Evolutionary conservation across 805 yeast species (phyloP).

Genomic region (Metschnikowia colocasiae): DNA sequence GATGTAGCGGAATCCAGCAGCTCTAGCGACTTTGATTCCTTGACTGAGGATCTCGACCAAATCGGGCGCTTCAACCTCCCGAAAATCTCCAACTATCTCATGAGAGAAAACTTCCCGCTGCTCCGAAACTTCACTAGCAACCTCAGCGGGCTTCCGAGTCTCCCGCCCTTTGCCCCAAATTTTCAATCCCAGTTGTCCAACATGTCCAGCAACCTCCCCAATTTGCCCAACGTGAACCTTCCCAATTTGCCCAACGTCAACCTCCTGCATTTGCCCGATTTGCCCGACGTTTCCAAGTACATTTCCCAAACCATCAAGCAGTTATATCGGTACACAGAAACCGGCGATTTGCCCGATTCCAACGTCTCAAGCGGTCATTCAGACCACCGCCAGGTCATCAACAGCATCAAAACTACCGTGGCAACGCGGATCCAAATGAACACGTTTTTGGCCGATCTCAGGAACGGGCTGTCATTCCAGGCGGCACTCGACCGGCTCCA

Average conservation of each 20-base stretch:
- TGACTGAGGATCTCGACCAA: slow-evolving; percentile 48
- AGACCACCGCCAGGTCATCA: slow-evolving; percentile 12
- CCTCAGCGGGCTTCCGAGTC: slow-evolving; percentile 20
- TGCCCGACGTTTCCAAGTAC: slow-evolving; percentile 30
- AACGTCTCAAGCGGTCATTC: slow-evolving; percentile 10
- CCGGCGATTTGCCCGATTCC: not conserved
- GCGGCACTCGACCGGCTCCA: slow-evolving; percentile 54
- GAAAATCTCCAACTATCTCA: slow-evolving; percentile 9
- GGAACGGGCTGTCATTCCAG: slow-evolving; percentile 45
- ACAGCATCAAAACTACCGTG: slow-evolving; percentile 37
- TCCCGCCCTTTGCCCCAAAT: slow-evolving; percentile 16
- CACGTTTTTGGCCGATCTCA: slow-evolving; percentile 38
- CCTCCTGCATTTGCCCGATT: slow-evolving; percentile 13
- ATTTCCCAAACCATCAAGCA: slow-evolving; percentile 25
- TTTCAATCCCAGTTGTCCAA: slow-evolving; percentile 21
- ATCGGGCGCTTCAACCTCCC: slow-evolving; percentile 45
- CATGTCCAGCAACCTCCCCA: slow-evolving; percentile 21
- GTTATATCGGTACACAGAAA: not conserved
- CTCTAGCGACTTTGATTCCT: slow-evolving; percentile 24
- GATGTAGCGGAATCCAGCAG: slow-evolving; percentile 9
- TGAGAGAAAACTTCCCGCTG: slow-evolving; percentile 18
- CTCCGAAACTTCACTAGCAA: slow-evolving; percentile 24
- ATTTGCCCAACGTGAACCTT: slow-evolving; percentile 18
- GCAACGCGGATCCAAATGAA: slow-evolving; percentile 42
- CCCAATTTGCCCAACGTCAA: slow-evolving; percentile 7